These are phyloP conservation scores for Tubosaeta sp. DNA, from an alignment of 768 basidiomycete species.

Conservation along the genomic window DNA sequence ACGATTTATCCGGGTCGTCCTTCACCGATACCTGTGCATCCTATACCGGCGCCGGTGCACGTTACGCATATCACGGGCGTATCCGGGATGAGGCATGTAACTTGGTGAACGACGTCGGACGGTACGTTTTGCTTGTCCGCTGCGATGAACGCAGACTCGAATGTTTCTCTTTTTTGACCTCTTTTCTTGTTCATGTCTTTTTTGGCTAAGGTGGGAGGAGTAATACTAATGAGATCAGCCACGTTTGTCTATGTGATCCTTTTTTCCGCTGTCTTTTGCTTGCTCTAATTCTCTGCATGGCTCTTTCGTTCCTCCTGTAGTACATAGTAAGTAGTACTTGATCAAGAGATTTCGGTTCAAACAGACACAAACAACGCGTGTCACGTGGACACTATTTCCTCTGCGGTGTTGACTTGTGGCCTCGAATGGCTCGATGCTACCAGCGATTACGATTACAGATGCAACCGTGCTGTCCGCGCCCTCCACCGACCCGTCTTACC, in stretches of 20 bases:
- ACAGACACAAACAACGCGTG: slow-evolving; percentile 17
- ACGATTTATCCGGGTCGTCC: slow-evolving; percentile 19
- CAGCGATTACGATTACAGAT: slow-evolving; percentile 10
- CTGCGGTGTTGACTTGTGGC: background rate
- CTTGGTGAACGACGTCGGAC: slow-evolving; percentile 16
- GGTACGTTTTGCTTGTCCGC: background rate
- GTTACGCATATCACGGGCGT: slow-evolving; percentile 16
- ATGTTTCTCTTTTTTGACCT: background rate
- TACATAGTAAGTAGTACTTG: background rate
- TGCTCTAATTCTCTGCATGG: background rate
- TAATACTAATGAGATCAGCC: slow-evolving; percentile 20
- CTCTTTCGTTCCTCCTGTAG: too few relatives aligned
- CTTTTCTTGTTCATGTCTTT: slow-evolving; percentile 14
- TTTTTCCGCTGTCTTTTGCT: background rate
- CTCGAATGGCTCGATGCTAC: background rate
- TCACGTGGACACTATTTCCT: slow-evolving; percentile 8
- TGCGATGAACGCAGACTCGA: background rate
- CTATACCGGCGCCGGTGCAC: slow-evolving; percentile 7
- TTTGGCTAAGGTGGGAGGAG: slow-evolving; percentile 6
- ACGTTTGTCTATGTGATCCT: slow-evolving; percentile 2
- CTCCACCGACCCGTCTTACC: slow-evolving; percentile 21
- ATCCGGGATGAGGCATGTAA: slow-evolving; percentile 25
- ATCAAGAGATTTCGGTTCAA: background rate
- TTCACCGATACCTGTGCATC: slow-evolving; percentile 13
- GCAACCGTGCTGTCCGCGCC: slow-evolving; percentile 7